Evolutionary conservation across 2,329 filamentous ascomycete genomes (phyloP), one percentile per base, ranked within the genome.

Genomic region (Pezicula carpinea): DNA sequence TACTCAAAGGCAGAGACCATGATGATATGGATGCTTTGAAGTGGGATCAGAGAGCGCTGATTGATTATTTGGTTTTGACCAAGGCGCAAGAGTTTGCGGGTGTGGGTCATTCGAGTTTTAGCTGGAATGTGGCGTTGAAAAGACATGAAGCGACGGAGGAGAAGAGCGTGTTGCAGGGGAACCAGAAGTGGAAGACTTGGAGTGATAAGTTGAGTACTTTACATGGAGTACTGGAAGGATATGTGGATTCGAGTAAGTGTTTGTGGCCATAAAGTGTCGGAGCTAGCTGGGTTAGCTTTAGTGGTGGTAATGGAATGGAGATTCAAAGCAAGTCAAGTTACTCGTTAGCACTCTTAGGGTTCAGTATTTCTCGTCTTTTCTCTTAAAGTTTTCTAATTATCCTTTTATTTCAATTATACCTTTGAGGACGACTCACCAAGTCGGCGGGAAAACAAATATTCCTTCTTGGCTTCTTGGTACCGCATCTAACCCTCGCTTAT

Each of bases 61-160:
- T 77, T 5, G 75, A 79, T 59, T 76, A 72, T 56, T 67, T 76
- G 54, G 66, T 78, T 4, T 56, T 76, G 55, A 55, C 69, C 43
- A 62, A 69, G 18, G 66, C 68, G 8, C 65, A 66, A 31, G 56
- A 68, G 14, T 68, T 76, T 49, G 66, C 65, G 0, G 74, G 74
- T 0, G 61, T 70, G 8, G 66, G 69, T 7, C 67, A 67, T 56
- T 73, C 69, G 47, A 67, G 63, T 49, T 74, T 76, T 44, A 67
- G 68, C 13, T 76, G 72, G 67, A 71, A 71, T 46, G 55, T 77
- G 14, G 72, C 71, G 8, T 54, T 62, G 45, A 59, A 52, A 42
- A 54, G 60, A 52, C 58, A 61, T 41, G 38, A 53, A 8, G 35
- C 47, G n/a, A 39, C 39, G 13, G 29, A 46, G 11, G 18, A 34